A percentile compares a stretch with the other conserved stretches of the same genome.
These are phyloP conservation scores for Cinchona pubescens DNA, from an alignment of 257 asterid genomes.

Conservation along the genomic window DNA sequence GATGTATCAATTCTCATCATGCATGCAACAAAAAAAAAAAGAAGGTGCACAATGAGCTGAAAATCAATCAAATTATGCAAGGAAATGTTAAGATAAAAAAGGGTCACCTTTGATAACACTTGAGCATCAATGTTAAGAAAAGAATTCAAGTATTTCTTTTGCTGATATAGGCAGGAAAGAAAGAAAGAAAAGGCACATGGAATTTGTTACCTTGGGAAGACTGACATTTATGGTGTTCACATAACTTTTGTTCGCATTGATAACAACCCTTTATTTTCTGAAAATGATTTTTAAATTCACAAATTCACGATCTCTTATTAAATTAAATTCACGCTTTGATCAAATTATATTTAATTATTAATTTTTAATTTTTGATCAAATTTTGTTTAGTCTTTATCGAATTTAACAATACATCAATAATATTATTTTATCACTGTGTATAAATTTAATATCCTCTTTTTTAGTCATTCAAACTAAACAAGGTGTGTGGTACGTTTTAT, in stretches of 20 bases:
- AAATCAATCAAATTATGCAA: neutral
- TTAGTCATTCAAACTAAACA: neutral
- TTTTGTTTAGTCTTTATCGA: too few species aligned
- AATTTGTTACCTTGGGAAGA: neutral
- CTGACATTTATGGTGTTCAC: conserved; percentile 14
- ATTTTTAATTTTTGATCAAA: too few species aligned
- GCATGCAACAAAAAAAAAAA: too few species aligned
- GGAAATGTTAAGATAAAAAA: neutral
- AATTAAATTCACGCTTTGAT: too few species aligned
- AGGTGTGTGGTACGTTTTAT: conserved; percentile 2
- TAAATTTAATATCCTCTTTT: too few species aligned
- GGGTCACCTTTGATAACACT: neutral
- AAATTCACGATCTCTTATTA: too few species aligned
- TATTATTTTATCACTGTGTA: too few species aligned
- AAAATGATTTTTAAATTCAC: too few species aligned
- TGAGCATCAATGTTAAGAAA: conserved; percentile 9
- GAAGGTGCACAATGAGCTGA: neutral
- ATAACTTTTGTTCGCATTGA: conserved; percentile 10
- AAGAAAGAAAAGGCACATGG: neutral
- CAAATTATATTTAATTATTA: too few species aligned
- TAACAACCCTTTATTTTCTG: conserved; percentile 1
- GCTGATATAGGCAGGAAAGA: conserved; percentile 6
- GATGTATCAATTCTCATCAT: neutral
- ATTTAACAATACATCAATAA: too few species aligned
- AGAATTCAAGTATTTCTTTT: neutral